Evolutionary conservation across 768 basidiomycete genomes (phyloP), one percentile per base, ranked within the genome.

Genomic region (Boletus insuetus): DNA sequence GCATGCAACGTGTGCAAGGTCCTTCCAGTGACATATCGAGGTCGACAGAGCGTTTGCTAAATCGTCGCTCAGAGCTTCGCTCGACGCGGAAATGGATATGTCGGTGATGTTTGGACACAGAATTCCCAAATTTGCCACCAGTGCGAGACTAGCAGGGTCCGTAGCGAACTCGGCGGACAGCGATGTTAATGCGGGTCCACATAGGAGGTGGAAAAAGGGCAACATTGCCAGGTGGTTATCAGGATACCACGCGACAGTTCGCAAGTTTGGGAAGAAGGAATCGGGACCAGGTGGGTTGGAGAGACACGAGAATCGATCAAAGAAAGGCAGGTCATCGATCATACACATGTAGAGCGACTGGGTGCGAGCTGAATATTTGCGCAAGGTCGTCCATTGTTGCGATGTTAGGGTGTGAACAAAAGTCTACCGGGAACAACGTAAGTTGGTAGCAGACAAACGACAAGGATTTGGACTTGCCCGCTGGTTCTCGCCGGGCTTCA

Each of bases 191-290:
- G 65, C 17, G 19, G 66, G 58, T 17, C 67, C 62, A 12, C 67
- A 69, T 22, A 67, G 19, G 29, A 67, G 58, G 20, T 58, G 65
- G 29, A 67, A 34, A 41, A 67, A 58, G 24, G 60, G 68, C 2
- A 62, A 47, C 56, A 58, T 62, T 31, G 44, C 13, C 2, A 55
- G 32, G 47, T 69, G 65, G 22, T 58, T 51, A 35, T 55, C 46
- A 14, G 65, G 63, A 40, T 54, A 68, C 66, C 66, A 68, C 13
- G 49, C 57, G 22, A 70, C 39, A 29, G 55, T 55, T 4, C 26
- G 58, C n/a, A 68, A 24, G 47, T 62, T 68, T 0, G 60, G 63
- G 29, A 70, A 69, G 43, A 68, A 65, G 19, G 56, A 37, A 6
- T 41, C 40, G 7, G 45, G 39, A 9, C 58, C 44, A 4, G 58